Evolutionary conservation across 2,329 filamentous ascomycete species (phyloP), one percentile per base, ranked within the genome.

Genomic region (Pestalotiopsis fici): DNA sequence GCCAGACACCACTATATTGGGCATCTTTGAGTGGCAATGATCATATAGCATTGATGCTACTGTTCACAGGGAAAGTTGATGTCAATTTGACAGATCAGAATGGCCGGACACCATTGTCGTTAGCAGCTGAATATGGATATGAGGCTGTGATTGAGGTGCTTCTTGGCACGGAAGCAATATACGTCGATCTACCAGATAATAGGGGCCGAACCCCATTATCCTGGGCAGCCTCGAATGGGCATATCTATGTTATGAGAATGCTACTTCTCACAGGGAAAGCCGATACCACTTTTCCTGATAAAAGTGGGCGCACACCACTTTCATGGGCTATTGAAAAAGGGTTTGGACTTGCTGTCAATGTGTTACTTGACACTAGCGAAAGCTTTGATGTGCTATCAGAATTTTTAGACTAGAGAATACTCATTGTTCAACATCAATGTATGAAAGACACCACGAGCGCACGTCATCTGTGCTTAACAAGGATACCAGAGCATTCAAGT

Each of bases 101-200:
- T 5, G 39, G 39, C 39, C 56, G 35, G 66, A 67, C 61, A 39
- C 66, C 54, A 25, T 23, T 67, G 21, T 55, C 43, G 9, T 60
- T 21, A 21, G 54, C 61, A 12, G 66, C 54, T 12, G 18, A 3
- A 50, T 2, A 4, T 2, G 66, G 66, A 18, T 15, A 65, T 4
- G 37, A n/a, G 18, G 15, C 12, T 23, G 28, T 56, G 23, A 7
- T 67, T 12, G 61, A 43, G 27, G 3, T 65, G 39, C 21, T 62
- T 18, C 66, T 67, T 47, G 62, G 31, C 3, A 61, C 35, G 7
- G 23, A 18, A 27, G 18, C 37, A 4, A 47, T 37, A 12, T 2
- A 64, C 12, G n/a, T 64, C 62, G 31, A 64, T 27, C 9, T 25
- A 11, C 5, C 18, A 64, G 62, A 64, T 39, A 57, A 23, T 37